phyloP scores from a whole-genome alignment of 371 early-diverging fungal genomes.

The Mucor ambiguus region DNA sequence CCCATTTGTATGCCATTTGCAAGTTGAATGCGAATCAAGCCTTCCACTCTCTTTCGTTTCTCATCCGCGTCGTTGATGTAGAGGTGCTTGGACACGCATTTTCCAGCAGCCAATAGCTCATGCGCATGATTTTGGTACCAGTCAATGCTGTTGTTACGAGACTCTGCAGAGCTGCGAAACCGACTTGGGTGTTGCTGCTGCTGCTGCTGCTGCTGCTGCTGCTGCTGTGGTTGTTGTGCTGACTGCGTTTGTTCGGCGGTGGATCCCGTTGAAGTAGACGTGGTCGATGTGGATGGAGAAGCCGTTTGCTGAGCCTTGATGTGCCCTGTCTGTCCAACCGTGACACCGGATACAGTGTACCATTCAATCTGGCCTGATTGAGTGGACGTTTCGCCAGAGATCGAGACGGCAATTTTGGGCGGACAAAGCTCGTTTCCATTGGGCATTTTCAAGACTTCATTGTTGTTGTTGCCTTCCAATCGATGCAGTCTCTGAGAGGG shows the following conservation, averaged over 20 bases:
- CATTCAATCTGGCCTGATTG: constrained; percentile 45
- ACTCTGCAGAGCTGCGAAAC: constrained; percentile 5
- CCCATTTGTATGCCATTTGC: constrained; percentile 68
- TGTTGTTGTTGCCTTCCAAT: background rate
- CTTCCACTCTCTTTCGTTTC: constrained; percentile 79
- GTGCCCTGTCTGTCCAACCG: constrained; percentile 39
- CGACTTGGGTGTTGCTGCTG: constrained; percentile 6
- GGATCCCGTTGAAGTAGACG: constrained; percentile 12
- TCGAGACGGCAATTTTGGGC: constrained; percentile 30
- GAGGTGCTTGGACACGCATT: constrained; percentile 79
- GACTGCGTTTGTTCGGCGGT: background rate
- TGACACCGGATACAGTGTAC: constrained; percentile 38
- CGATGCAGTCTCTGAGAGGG: background rate
- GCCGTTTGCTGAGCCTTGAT: constrained; percentile 17
- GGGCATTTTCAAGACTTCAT: constrained; percentile 22
- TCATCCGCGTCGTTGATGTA: constrained; percentile 86
- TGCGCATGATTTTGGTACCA: constrained; percentile 28
- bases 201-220: background rate
- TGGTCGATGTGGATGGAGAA: constrained; percentile 6
- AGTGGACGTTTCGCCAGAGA: constrained; percentile 38
- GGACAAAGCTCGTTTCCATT: constrained; percentile 18
- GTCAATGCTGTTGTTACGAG: constrained; percentile 32
- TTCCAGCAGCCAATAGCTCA: constrained; percentile 43
- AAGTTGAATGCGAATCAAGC: constrained; percentile 71
- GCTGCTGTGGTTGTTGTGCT: background rate